Evolutionary conservation across 495 filamentous ascomycete species (phyloP).

Genomic region (Tuber aestivum): DNA sequence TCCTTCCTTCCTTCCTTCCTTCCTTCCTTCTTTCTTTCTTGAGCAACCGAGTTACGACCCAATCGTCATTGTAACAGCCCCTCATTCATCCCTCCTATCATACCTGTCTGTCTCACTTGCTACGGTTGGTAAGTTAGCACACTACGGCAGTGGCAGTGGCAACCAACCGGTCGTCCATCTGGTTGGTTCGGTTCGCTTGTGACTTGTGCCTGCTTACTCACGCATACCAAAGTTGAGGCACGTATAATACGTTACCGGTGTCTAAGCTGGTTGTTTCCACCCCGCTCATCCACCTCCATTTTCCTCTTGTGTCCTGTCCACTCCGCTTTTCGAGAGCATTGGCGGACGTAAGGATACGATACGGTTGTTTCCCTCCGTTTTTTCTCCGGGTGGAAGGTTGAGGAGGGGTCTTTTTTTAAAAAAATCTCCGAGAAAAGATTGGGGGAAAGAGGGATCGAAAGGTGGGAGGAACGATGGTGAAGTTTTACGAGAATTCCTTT

Average conservation of each 20-base stretch:
- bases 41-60: background rate
- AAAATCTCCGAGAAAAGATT: too few relatives aligned
- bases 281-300: background rate
- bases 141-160: background rate
- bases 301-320: background rate
- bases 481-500: conserved; percentile 82
- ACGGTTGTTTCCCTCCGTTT: background rate
- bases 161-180: background rate
- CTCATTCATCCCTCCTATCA: background rate
- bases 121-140: too few relatives aligned
- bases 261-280: background rate
- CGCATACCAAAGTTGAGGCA: too few relatives aligned
- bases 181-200: background rate
- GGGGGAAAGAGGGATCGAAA: background rate
- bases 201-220: background rate
- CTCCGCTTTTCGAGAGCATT: background rate
- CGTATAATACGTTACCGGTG: background rate
- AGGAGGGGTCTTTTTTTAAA: background rate
- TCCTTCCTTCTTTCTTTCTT: background rate
- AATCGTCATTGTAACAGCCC: background rate
- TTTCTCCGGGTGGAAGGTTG: background rate
- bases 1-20: background rate
- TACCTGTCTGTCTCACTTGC: background rate
- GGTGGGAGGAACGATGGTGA: conserved; percentile 55
- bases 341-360: background rate